Evolutionary conservation across 495 filamentous ascomycete species (phyloP), one percentile per base, ranked within the genome.

Genomic region (Schizothecium vesticola): DNA sequence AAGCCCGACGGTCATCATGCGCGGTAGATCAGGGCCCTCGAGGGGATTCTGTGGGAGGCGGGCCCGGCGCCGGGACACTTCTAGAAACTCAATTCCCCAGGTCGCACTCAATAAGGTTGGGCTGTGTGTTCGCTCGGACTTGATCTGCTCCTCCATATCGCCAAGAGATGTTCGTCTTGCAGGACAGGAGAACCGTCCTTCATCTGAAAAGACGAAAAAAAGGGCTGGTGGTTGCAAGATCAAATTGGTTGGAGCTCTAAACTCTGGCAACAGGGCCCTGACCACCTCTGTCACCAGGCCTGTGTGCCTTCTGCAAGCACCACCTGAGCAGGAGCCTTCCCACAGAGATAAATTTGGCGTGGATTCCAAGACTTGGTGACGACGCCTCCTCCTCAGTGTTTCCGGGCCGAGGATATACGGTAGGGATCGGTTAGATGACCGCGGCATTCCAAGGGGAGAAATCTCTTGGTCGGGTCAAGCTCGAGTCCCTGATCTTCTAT

Each of bases 1-100:
- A 64, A 64, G 62, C 62, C 21, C 62, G 7, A 64, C 22, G 31
- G 43, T n/a, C 23, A 36, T 64, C 23, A 64, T n/a, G 36, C 36
- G 36, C 16, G 2, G 65, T 26, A 67, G 65, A 67, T 67, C 65
- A 67, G 43, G 56, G 22, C 65, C 62, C 62, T 61, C 43, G 43
- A 51, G 16, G 16, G 16, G 19, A 51, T n/a, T 51, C 19, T 8
- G 43, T 51, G 43, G 33, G 33, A 43, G 33, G 13, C 43, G 16
- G 43, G 6, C n/a, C 43, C 43, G 43, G 16, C 16, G n/a, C 43
- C 43, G 43, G 22, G 62, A 13, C 16, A 25, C 22, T 59, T 59
- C 43, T 51, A 51, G 43, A 51, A 51, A 3, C 10, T 19, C 43
- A 43, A 51, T 19, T 51, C 43, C 6, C 19, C 43, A 51, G 33